Conservation (phyloP, 495 filamentous ascomycete genomes). For the Oidiodendron maius region DNA sequence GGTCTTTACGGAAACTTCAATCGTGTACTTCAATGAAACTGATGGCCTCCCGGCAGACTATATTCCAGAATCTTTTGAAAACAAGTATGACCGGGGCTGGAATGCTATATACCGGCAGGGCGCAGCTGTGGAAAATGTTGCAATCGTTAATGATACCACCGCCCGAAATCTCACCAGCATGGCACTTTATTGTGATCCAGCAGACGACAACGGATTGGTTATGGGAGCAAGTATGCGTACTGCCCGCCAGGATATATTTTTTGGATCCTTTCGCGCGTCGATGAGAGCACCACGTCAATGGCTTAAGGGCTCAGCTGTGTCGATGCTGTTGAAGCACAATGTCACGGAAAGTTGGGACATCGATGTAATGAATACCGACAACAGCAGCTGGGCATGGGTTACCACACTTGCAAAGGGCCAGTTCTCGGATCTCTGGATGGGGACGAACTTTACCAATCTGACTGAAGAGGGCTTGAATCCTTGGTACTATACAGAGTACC, state of each 20-base stretch:
- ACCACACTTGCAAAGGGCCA: conserved; percentile 28
- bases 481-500: conserved; percentile 32
- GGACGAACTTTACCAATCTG: conserved; percentile 24
- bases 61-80: conserved; percentile 21
- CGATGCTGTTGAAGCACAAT: conserved; percentile 32
- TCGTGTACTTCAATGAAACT: conserved; percentile 39
- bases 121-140: conserved; percentile 25
- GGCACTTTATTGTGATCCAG: not conserved
- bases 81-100: conserved; percentile 34
- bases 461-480: conserved; percentile 13
- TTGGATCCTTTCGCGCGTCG: conserved; percentile 31
- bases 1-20: conserved; percentile 33
- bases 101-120: conserved; percentile 30
- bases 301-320: conserved; percentile 27
- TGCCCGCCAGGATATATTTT: conserved; percentile 30
- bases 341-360: conserved; percentile 28
- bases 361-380: conserved; percentile 30
- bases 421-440: conserved; percentile 20
- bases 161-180: not conserved
- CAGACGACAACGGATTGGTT: not conserved
- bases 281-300: conserved; percentile 21
- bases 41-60: conserved; percentile 20
- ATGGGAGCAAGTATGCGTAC: conserved; percentile 8
- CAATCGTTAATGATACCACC: conserved; percentile 15
- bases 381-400: conserved; percentile 24